A percentile compares a stretch with the other conserved stretches of the same genome.
phyloP scores from a whole-genome alignment of 306 rosid genomes.

The Lupinus albus region DNA sequence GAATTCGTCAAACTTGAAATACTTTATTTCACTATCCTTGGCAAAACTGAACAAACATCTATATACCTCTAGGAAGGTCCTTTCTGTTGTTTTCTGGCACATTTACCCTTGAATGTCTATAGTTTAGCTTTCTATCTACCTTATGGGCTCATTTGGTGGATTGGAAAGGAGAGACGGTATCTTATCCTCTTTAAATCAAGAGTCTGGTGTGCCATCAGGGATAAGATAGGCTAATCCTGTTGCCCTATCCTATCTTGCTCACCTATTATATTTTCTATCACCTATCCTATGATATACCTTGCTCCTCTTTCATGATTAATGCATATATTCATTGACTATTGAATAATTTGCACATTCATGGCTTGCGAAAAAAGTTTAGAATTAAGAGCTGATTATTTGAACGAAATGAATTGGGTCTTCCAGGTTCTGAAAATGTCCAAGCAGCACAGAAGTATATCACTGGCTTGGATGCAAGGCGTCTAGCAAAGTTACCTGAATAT shows the following conservation, averaged over 20 bases:
- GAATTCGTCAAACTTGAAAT: constrained; percentile 5
- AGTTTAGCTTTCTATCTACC: background rate
- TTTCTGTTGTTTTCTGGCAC: constrained; percentile 1
- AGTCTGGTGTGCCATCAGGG: no score
- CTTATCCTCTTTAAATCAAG: no score
- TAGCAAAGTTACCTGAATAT: constrained; percentile 75
- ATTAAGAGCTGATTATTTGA: constrained; percentile 17
- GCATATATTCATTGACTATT: background rate
- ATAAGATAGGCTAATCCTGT: no score
- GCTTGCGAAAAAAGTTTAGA: constrained; percentile 1
- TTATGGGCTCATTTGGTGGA: no score
- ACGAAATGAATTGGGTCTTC: constrained; percentile 34
- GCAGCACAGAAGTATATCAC: constrained; percentile 89
- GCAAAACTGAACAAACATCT: background rate
- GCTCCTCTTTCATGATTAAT: background rate
- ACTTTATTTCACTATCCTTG: background rate
- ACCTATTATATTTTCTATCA: no score
- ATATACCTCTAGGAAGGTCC: background rate
- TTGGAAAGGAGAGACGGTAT: no score
- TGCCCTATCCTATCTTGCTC: no score
- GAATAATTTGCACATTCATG: background rate
- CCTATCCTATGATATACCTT: background rate
- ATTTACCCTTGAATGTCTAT: constrained; percentile 5
- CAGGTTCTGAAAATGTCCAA: constrained; percentile 87
- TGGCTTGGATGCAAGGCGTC: constrained; percentile 91